Evolutionary conservation across 2,329 filamentous ascomycete genomes (phyloP).

Genomic region (Exophiala sideris): DNA sequence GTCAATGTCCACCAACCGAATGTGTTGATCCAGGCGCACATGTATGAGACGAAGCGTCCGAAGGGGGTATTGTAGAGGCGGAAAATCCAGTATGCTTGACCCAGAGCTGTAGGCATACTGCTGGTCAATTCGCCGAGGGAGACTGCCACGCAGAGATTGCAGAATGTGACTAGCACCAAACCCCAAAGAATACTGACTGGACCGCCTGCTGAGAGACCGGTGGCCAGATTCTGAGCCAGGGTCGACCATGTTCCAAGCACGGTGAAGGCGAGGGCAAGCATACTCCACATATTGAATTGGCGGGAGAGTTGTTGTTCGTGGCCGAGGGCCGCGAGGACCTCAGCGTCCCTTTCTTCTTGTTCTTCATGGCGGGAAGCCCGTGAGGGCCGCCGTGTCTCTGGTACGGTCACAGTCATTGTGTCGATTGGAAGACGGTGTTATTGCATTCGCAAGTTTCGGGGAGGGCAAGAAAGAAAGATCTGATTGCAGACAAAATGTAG

Average conservation of each 20-base stretch:
- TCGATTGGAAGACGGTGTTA: not conserved
- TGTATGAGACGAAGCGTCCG: constrained; percentile 53
- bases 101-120: constrained; percentile 59
- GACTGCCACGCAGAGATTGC: constrained; percentile 53
- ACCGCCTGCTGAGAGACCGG: constrained; percentile 54
- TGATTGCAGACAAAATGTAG: too few species aligned
- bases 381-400: not conserved
- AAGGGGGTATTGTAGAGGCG: constrained; percentile 38
- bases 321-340: constrained; percentile 41
- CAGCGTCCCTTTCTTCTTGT: constrained; percentile 33
- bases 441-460: too few species aligned
- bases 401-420: not conserved
- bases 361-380: constrained; percentile 22
- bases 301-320: constrained; percentile 43
- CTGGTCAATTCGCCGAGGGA: constrained; percentile 57
- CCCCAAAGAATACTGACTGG: constrained; percentile 57
- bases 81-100: constrained; percentile 58
- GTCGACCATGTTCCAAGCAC: constrained; percentile 59
- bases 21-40: constrained; percentile 60
- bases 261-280: constrained; percentile 57
- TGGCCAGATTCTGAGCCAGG: constrained; percentile 52
- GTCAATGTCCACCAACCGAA: constrained; percentile 59
- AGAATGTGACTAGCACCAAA: constrained; percentile 50
- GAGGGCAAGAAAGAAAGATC: too few species aligned
- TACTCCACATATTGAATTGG: constrained; percentile 55